Evolutionary conservation across 768 basidiomycete genomes (phyloP).

Genomic region (Pleurotus citrinopileatus): DNA sequence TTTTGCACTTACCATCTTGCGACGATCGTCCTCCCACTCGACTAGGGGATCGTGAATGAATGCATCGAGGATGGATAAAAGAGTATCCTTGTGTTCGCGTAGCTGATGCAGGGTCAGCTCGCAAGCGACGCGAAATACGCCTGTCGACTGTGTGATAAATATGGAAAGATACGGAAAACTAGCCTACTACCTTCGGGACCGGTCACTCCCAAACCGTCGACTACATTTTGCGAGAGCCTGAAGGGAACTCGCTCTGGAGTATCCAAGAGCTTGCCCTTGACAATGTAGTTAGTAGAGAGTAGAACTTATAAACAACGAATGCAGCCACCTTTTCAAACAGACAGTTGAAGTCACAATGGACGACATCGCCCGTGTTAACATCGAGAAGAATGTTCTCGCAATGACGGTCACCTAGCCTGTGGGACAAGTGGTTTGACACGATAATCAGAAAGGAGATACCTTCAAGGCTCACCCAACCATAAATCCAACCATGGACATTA

Average conservation of each 20-base stretch:
- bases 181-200: conserved; percentile 76
- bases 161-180: neutral
- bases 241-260: conserved; percentile 93
- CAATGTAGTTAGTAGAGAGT: neutral
- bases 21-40: conserved; percentile 88
- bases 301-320: conserved; percentile 10
- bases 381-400: conserved; percentile 96
- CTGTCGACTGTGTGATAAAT: conserved; percentile 28
- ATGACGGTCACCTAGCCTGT: conserved; percentile 95
- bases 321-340: conserved; percentile 84
- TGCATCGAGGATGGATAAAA: conserved; percentile 95
- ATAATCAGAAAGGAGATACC: neutral
- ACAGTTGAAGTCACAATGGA: conserved; percentile 98
- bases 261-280: conserved; percentile 77
- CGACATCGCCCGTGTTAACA: conserved; percentile 79
- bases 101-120: conserved; percentile 88
- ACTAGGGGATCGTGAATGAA: conserved; percentile 97
- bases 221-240: conserved; percentile 88
- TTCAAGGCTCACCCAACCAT: conserved; percentile 74
- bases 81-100: conserved; percentile 85
- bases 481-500: conserved; percentile 98
- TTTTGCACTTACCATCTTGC: conserved; percentile 53
- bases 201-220: conserved; percentile 90
- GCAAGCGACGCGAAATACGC: conserved; percentile 87
- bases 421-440: neutral